These are phyloP conservation scores for Grigorovia transvaalensis DNA, from an alignment of 805 yeast species.

Conservation along the genomic window DNA sequence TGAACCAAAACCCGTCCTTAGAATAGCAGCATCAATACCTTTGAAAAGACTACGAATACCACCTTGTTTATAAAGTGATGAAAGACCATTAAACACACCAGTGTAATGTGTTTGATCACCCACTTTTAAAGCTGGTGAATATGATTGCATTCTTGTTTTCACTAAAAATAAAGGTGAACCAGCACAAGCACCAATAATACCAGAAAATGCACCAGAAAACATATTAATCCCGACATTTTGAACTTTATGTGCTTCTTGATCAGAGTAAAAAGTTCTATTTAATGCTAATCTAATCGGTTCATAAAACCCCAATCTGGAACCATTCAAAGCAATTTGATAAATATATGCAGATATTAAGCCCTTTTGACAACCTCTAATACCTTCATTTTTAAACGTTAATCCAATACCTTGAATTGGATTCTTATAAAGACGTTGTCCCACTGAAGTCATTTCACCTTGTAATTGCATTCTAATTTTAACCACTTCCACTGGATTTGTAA, in stretches of 20 bases:
- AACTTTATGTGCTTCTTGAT: conserved; percentile 36
- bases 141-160: conserved; percentile 96
- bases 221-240: conserved; percentile 56
- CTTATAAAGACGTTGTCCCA: conserved; percentile 49
- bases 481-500: conserved; percentile 91
- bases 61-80: conserved; percentile 49
- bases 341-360: conserved; percentile 83
- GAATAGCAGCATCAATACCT: conserved; percentile 89
- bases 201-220: conserved; percentile 70
- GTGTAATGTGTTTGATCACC: conserved; percentile 91
- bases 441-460: conserved; percentile 75
- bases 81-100: conserved; percentile 57
- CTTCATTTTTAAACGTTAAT: conserved; percentile 69
- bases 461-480: conserved; percentile 94
- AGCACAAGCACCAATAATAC: conserved; percentile 76
- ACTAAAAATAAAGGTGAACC: conserved; percentile 90
- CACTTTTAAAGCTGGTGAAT: conserved; percentile 51
- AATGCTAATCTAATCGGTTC: conserved; percentile 68
- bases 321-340: conserved; percentile 85
- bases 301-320: conserved; percentile 88
- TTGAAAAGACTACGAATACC: conserved; percentile 80
- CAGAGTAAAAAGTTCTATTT: conserved; percentile 47
- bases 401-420: conserved; percentile 80
- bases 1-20: conserved; percentile 94
- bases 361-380: conserved; percentile 77